Percentiles rank a stretch among this genome's conserved stretches.
Conservation (phyloP, 2,329 filamentous ascomycete species). For the Cladosporium sp. region DNA sequence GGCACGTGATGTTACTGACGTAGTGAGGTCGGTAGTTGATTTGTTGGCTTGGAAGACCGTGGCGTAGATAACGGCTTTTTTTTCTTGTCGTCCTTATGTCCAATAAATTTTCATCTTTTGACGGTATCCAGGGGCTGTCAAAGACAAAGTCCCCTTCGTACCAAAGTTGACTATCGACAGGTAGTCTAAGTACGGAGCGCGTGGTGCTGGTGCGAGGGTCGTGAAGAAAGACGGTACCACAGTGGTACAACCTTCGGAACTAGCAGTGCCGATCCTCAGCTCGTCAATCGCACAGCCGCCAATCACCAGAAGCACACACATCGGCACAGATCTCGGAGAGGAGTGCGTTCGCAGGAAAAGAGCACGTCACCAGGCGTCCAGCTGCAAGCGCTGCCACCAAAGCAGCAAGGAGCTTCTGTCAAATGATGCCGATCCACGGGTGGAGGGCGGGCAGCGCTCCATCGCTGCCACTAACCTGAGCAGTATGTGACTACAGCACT, state of each 20-base stretch:
- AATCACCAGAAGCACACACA: not conserved
- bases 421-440: slow-evolving; percentile 3
- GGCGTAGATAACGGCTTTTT: not conserved
- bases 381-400: not conserved
- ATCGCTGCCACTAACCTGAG: not conserved
- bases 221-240: not conserved
- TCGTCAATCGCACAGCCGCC: slow-evolving; percentile 13
- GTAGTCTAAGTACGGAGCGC: not conserved
- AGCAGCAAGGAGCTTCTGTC: not conserved
- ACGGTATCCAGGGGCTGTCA: not conserved
- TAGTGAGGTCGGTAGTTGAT: not conserved
- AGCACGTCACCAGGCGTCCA: slow-evolving; percentile 7
- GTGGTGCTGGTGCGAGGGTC: not conserved
- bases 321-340: not conserved
- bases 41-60: not conserved
- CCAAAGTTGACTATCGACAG: not conserved
- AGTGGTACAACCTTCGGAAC: not conserved
- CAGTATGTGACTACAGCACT: not conserved
- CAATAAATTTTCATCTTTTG: not conserved
- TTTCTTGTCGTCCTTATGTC: not conserved
- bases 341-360: not conserved
- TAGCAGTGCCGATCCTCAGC: slow-evolving; percentile 12
- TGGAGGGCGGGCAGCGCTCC: not conserved
- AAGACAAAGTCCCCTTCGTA: not conserved
- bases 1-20: not conserved